phyloP scores from a whole-genome alignment of 75 land plant genomes.

The Picea sitchensis region DNA sequence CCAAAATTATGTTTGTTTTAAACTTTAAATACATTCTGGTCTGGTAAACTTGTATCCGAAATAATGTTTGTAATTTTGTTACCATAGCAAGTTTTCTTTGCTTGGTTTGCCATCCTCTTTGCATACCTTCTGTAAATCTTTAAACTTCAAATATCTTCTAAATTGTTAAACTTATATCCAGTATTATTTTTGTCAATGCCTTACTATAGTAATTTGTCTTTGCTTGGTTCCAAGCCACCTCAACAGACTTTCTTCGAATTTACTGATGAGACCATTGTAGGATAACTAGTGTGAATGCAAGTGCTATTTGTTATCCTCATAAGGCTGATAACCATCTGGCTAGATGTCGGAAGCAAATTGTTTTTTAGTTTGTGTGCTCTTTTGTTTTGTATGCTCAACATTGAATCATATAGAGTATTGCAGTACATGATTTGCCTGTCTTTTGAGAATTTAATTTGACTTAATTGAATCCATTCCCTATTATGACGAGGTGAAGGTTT shows the following conservation, averaged over 20 bases:
- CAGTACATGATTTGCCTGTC: background rate
- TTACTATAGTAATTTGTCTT: background rate
- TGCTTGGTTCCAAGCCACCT: background rate
- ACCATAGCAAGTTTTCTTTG: too few species aligned
- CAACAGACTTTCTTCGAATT: background rate
- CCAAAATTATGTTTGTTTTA: too few species aligned
- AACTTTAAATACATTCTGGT: too few species aligned
- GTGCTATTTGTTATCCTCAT: background rate
- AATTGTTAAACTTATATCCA: background rate
- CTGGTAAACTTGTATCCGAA: too few species aligned
- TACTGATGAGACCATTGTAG: too few species aligned
- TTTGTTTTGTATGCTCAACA: background rate
- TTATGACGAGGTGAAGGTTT: conserved; percentile 55
- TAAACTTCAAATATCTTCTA: background rate
- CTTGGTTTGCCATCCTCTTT: too few species aligned
- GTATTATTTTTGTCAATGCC: background rate
- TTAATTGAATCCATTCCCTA: background rate
- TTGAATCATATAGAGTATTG: conserved; percentile 2
- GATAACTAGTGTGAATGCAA: background rate
- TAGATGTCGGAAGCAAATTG: background rate
- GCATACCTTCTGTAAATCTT: background rate
- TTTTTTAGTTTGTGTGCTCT: background rate
- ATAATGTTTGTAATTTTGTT: too few species aligned
- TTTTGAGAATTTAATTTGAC: background rate
- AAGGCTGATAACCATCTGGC: background rate